phyloP scores from a whole-genome alignment of 495 filamentous ascomycete genomes.

The Xylaria bambusicola region DNA sequence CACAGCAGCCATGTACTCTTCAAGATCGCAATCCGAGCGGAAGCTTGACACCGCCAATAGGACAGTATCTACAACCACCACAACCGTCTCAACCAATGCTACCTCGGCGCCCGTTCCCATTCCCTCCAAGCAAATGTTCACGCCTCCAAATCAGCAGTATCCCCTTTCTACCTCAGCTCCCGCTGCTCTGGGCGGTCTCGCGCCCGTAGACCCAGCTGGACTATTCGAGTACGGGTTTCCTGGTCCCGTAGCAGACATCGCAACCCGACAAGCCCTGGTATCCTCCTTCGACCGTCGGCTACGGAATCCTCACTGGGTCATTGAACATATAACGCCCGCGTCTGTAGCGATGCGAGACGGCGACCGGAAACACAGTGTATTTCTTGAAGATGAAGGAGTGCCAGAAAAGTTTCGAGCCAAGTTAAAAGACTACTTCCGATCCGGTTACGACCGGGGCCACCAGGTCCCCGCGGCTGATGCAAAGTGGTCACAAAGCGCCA shows the following conservation, averaged over 20 bases:
- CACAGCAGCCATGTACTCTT: slow-evolving; percentile 73
- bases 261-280: slow-evolving; percentile 68
- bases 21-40: slow-evolving; percentile 51
- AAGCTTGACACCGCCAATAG: slow-evolving; percentile 40
- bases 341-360: slow-evolving; percentile 74
- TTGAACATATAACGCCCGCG: slow-evolving; percentile 92
- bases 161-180: slow-evolving; percentile 34
- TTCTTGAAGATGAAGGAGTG: slow-evolving; percentile 77
- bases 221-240: slow-evolving; percentile 98
- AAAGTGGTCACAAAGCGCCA: slow-evolving; percentile 90
- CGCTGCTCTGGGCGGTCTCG: slow-evolving; percentile 28
- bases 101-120: slow-evolving; percentile 46
- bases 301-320: slow-evolving; percentile 93
- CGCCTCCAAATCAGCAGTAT: slow-evolving; percentile 34
- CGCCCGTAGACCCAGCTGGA: slow-evolving; percentile 79
- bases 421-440: slow-evolving; percentile 89
- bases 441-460: slow-evolving; percentile 95
- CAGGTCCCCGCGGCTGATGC: slow-evolving; percentile 96
- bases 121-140: slow-evolving; percentile 45
- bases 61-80: slow-evolving; percentile 47
- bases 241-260: slow-evolving; percentile 82
- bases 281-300: slow-evolving; percentile 90
- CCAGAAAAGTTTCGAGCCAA: slow-evolving; percentile 87
- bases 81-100: slow-evolving; percentile 38
- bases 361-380: slow-evolving; percentile 81